These are phyloP conservation scores for Neopestalotiopsis clavispora DNA, from an alignment of 2,329 filamentous ascomycete species.

Conservation along the genomic window DNA sequence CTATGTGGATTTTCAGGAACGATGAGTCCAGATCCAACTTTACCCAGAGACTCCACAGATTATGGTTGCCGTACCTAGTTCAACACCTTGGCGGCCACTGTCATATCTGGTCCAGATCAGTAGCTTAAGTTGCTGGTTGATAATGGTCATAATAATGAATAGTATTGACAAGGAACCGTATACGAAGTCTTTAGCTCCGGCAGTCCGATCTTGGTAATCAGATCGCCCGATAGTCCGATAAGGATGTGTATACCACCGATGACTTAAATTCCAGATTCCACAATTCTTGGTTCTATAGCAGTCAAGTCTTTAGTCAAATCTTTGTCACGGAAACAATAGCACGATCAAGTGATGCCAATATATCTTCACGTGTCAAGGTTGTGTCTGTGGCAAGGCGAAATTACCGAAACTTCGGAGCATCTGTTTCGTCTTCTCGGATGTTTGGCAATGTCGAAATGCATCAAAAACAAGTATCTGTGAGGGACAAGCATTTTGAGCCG, in stretches of 20 bases:
- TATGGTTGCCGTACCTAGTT: neutral
- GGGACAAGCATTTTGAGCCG: neutral
- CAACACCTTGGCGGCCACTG: neutral
- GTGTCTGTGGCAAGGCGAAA: neutral
- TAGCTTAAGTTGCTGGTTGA: neutral
- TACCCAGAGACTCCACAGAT: neutral
- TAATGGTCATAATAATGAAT: neutral
- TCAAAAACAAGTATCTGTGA: neutral
- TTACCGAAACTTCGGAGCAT: neutral
- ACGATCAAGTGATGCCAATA: neutral
- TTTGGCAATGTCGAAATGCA: neutral
- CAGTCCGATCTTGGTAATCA: conserved; percentile 1
- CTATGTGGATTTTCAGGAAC: conserved; percentile 15
- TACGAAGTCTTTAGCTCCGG: neutral
- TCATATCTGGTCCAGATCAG: neutral
- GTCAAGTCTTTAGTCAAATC: neutral
- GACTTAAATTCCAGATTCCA: neutral
- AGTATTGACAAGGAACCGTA: neutral
- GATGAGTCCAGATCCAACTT: neutral
- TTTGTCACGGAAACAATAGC: neutral
- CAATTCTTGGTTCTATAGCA: neutral
- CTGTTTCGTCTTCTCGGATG: neutral
- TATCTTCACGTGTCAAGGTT: neutral
- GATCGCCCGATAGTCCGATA: neutral
- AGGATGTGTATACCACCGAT: neutral